A percentile compares a stretch with the other conserved stretches of the same genome.
phyloP scores from a whole-genome alignment of 2,329 filamentous ascomycete genomes.

The Monilinia laxa region DNA sequence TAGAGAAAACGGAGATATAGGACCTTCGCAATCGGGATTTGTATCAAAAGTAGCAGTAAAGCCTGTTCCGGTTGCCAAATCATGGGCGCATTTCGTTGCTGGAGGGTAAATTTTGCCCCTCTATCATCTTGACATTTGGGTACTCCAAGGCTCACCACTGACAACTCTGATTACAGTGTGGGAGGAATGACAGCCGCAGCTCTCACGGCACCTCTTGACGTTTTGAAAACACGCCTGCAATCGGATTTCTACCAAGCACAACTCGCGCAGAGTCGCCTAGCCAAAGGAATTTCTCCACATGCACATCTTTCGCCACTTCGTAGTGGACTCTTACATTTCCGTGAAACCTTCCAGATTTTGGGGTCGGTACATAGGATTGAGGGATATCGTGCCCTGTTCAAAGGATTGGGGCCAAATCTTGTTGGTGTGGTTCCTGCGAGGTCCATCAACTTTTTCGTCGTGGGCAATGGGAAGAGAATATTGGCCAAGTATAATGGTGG shows the following conservation, averaged over 20 bases:
- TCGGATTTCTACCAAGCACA: slow-evolving; percentile 93
- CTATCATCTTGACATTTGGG: not conserved
- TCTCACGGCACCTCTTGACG: slow-evolving; percentile 92
- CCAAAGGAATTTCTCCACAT: slow-evolving; percentile 49
- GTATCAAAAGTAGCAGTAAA: slow-evolving; percentile 42
- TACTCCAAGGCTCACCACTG: slow-evolving; percentile 4
- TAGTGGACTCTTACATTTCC: slow-evolving; percentile 70
- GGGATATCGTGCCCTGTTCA: slow-evolving; percentile 86
- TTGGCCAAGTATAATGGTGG: slow-evolving; percentile 75
- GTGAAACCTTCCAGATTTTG: slow-evolving; percentile 84
- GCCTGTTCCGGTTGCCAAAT: slow-evolving; percentile 61
- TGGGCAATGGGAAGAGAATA: slow-evolving; percentile 85
- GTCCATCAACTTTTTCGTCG: slow-evolving; percentile 91
- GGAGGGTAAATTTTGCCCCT: slow-evolving; percentile 65
- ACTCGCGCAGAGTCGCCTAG: slow-evolving; percentile 65
- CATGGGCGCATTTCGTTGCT: slow-evolving; percentile 89
- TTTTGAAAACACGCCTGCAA: slow-evolving; percentile 89
- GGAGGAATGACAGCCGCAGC: slow-evolving; percentile 89
- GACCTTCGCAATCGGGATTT: slow-evolving; percentile 47
- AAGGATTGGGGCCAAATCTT: slow-evolving; percentile 86
- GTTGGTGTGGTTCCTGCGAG: slow-evolving; percentile 86
- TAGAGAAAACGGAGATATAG: slow-evolving; percentile 58
- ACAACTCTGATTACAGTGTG: slow-evolving; percentile 51
- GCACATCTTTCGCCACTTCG: slow-evolving; percentile 62
- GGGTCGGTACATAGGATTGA: slow-evolving; percentile 76